These are phyloP conservation scores for Herpetospermum pedunculosum DNA, from an alignment of 306 rosid species.

Conservation along the genomic window DNA sequence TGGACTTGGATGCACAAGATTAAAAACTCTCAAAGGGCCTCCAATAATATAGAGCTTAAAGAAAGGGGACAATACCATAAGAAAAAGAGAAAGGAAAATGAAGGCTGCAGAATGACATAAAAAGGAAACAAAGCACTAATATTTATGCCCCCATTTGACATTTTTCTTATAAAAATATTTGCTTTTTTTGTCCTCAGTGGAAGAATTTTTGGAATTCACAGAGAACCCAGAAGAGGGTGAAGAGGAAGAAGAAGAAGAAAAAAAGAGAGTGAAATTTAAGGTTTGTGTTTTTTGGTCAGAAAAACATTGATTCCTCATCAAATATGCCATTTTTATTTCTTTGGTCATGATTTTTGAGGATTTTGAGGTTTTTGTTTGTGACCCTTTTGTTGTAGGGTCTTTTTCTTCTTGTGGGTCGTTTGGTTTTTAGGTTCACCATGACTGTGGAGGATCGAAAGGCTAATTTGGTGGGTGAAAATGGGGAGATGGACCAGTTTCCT, in stretches of 20 bases:
- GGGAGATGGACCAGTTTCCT: slow-evolving; percentile 37
- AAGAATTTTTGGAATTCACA: not conserved
- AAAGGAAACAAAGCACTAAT: slow-evolving; percentile 4
- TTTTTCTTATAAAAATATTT: not conserved
- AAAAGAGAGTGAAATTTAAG: not conserved
- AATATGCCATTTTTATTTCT: not conserved
- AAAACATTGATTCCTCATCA: not conserved
- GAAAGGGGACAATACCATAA: not conserved
- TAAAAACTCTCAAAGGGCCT: not conserved
- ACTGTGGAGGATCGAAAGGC: slow-evolving; percentile 38
- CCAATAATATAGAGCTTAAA: slow-evolving; percentile 2
- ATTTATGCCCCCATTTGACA: slow-evolving; percentile 1
- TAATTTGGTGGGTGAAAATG: slow-evolving; percentile 20
- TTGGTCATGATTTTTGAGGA: not conserved
- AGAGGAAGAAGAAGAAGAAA: not conserved
- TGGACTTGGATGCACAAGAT: not conserved
- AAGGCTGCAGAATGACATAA: slow-evolving; percentile 8
- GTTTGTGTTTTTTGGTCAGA: not conserved
- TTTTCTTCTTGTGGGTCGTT: slow-evolving; percentile 25
- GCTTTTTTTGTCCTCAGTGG: not conserved
- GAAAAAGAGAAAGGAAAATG: not conserved
- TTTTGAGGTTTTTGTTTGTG: not conserved
- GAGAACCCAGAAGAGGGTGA: not conserved
- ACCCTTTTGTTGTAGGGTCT: not conserved
- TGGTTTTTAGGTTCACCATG: slow-evolving; percentile 22